Evolutionary conservation across 345 rosid species (phyloP).

Genomic region (Gynandropsis gynandra): DNA sequence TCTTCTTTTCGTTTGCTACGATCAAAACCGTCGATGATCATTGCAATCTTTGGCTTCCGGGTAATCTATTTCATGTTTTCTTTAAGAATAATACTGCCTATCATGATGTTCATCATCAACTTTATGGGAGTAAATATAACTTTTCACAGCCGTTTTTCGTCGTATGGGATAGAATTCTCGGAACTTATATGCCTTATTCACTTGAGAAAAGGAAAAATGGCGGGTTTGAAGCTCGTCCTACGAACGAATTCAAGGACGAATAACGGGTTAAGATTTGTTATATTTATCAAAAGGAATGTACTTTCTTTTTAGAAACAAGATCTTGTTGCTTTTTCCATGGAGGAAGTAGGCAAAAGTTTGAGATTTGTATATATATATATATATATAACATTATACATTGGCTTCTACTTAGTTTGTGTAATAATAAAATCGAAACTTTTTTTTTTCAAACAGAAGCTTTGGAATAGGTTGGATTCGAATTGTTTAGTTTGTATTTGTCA

Average conservation of each 20-base stretch:
- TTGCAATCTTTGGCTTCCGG: conserved; percentile 64
- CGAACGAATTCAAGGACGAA: conserved; percentile 37
- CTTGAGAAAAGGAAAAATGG: conserved; percentile 56
- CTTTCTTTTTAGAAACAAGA: too few species aligned
- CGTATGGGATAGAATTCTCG: conserved; percentile 58
- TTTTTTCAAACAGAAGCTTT: too few species aligned
- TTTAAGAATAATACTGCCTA: conserved; percentile 68
- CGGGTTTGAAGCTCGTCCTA: conserved; percentile 53
- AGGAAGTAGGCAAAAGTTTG: too few species aligned
- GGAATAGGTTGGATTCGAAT: too few species aligned
- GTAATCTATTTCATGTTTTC: conserved; percentile 55
- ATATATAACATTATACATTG: too few species aligned
- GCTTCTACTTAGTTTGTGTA: too few species aligned
- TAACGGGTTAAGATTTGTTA: too few species aligned
- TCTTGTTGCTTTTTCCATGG: too few species aligned
- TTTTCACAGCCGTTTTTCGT: conserved; percentile 65
- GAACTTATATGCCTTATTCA: conserved; percentile 61
- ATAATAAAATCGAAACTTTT: too few species aligned
- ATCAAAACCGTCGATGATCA: conserved; percentile 62
- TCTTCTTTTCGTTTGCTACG: conserved; percentile 50
- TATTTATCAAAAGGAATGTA: too few species aligned
- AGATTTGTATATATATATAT: too few species aligned
- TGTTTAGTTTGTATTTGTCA: too few species aligned
- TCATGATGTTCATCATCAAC: conserved; percentile 69
- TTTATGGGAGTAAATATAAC: conserved; percentile 59